A percentile compares a stretch with the other conserved stretches of the same genome.
Evolutionary conservation across 305 asterid genomes (phyloP).

Genomic region (Solanum hybrid): DNA sequence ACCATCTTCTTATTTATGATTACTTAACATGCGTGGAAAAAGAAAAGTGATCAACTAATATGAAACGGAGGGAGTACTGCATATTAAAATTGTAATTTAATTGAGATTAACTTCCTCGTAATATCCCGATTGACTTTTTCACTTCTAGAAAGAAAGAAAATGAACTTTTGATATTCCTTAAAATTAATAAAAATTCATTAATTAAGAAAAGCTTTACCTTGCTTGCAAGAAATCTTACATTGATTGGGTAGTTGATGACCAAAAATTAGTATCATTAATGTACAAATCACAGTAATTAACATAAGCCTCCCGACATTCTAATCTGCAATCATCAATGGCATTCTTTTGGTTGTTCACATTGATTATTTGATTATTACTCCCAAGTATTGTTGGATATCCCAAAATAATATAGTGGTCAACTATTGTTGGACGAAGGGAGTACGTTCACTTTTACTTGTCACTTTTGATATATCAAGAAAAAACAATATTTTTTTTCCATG

Average conservation of each 20-base stretch:
- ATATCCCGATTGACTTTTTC: not conserved
- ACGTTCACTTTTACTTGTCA: no score
- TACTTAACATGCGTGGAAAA: no score
- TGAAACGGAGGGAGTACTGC: fast-evolving
- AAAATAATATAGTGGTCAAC: no score
- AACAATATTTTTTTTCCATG: no score
- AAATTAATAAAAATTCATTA: not conserved
- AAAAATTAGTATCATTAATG: not conserved
- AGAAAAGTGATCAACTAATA: not conserved
- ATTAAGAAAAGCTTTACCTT: not conserved
- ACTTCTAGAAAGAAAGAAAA: not conserved
- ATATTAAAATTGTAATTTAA: not conserved
- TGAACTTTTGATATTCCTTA: not conserved
- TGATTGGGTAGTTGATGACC: not conserved
- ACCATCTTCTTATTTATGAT: no score
- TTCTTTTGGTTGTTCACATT: not conserved
- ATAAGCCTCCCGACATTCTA: not conserved
- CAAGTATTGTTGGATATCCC: no score
- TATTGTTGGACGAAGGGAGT: no score
- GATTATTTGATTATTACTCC: not conserved
- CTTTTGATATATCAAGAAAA: no score
- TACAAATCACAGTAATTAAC: not conserved
- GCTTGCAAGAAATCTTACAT: not conserved
- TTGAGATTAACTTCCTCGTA: not conserved
- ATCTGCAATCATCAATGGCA: not conserved